Evolutionary conservation across 768 basidiomycete genomes (phyloP).

Genomic region (Hygrocybe coccinea): DNA sequence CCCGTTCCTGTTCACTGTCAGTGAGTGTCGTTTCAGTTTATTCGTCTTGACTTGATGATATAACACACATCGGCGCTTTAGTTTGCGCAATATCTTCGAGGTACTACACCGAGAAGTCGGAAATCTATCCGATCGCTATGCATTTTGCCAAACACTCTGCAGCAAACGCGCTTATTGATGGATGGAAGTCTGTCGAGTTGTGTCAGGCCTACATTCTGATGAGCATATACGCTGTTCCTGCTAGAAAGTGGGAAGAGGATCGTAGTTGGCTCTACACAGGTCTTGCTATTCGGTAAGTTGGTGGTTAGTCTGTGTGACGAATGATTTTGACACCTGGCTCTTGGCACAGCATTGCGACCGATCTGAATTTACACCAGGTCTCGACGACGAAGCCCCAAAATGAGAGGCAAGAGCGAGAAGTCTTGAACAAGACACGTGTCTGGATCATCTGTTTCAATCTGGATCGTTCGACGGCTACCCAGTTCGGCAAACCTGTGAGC

Average conservation of each 20-base stretch:
- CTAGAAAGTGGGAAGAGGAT: conserved; percentile 84
- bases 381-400: conserved; percentile 55
- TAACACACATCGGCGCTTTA: conserved; percentile 19
- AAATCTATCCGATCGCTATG: conserved; percentile 85
- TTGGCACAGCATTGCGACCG: conserved; percentile 67
- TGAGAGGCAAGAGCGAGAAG: conserved; percentile 75
- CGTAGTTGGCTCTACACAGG: conserved; percentile 87
- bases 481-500: conserved; percentile 86
- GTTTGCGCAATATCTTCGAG: conserved; percentile 85
- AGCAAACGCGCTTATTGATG: conserved; percentile 73
- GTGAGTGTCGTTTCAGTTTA: conserved; percentile 38
- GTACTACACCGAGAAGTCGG: conserved; percentile 72
- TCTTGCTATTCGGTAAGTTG: conserved; percentile 65
- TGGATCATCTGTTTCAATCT: conserved; percentile 91
- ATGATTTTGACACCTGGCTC: not conserved
- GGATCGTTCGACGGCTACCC: conserved; percentile 81
- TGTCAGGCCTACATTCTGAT: conserved; percentile 89
- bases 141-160: conserved; percentile 83
- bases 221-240: conserved; percentile 76
- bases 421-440: conserved; percentile 77
- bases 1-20: conserved; percentile 86
- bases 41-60: not conserved
- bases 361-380: conserved; percentile 77
- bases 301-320: not conserved
- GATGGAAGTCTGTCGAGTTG: conserved; percentile 82